These are phyloP conservation scores for Xanthoconium separans DNA, from an alignment of 1,284 basidiomycete species.

Conservation along the genomic window DNA sequence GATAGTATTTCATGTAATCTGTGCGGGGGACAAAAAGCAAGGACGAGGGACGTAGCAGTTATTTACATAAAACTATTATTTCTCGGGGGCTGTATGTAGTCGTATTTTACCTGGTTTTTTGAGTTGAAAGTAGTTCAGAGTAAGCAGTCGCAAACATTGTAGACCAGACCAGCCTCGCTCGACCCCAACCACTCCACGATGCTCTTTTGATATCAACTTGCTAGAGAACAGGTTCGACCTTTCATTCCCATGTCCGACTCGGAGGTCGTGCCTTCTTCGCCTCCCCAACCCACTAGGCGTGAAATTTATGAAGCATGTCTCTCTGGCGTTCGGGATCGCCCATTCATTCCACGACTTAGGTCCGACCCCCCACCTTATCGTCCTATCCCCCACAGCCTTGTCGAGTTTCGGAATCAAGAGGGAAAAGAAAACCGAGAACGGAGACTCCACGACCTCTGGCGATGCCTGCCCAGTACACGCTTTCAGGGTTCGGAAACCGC, in stretches of 20 bases:
- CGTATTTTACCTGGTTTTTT: too few relatives aligned
- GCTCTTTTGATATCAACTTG: slow-evolving; percentile 26
- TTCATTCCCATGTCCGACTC: slow-evolving; percentile 24
- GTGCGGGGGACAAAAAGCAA: slow-evolving; percentile 11
- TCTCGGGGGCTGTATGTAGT: slow-evolving; percentile 5
- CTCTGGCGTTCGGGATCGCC: slow-evolving; percentile 52
- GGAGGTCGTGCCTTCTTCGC: slow-evolving; percentile 17
- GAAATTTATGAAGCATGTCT: slow-evolving; percentile 52
- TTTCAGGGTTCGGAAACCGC: slow-evolving; percentile 29
- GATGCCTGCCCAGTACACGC: slow-evolving; percentile 45
- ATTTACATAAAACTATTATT: slow-evolving; percentile 34
- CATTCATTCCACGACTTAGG: slow-evolving; percentile 56
- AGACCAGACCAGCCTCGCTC: slow-evolving; percentile 17
- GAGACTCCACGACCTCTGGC: slow-evolving; percentile 61
- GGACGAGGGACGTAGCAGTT: slow-evolving; percentile 17
- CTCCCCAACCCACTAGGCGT: slow-evolving; percentile 35
- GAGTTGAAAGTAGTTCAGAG: too few relatives aligned
- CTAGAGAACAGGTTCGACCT: slow-evolving; percentile 18
- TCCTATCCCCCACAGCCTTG: slow-evolving; percentile 48
- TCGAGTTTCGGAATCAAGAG: slow-evolving; percentile 64
- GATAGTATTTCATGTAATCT: slow-evolving; percentile 13
- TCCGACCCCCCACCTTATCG: slow-evolving; percentile 47
- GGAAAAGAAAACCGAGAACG: slow-evolving; percentile 58
- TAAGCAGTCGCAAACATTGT: slow-evolving; percentile 36
- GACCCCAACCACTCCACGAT: slow-evolving; percentile 20